Percentiles rank a stretch among this genome's conserved stretches.
These are phyloP conservation scores for Tylopilus sp. DNA, from an alignment of 768 basidiomycete species.

Conservation along the genomic window DNA sequence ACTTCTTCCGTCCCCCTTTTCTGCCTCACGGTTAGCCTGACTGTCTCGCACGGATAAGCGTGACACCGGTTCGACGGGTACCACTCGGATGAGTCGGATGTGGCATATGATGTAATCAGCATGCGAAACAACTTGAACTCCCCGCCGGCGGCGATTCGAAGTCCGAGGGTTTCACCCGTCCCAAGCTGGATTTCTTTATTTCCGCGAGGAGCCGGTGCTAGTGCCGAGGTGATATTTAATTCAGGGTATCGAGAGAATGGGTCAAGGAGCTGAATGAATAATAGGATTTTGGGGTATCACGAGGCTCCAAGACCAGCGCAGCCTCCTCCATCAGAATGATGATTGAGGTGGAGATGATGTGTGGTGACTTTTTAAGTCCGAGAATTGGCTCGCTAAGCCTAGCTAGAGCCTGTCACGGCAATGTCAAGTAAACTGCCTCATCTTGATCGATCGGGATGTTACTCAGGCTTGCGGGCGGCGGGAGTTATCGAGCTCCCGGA, in stretches of 20 bases:
- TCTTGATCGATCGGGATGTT: neutral
- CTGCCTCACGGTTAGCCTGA: neutral
- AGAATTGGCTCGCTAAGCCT: neutral
- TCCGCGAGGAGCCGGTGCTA: neutral
- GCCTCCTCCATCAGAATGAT: neutral
- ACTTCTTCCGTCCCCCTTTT: constrained; percentile 8
- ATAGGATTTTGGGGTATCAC: neutral
- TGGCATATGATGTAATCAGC: neutral
- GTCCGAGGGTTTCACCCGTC: constrained; percentile 1
- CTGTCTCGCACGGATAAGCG: neutral
- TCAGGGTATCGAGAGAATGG: neutral
- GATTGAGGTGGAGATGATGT: neutral
- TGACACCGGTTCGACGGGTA: no score
- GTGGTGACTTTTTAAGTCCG: no score
- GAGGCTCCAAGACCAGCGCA: neutral
- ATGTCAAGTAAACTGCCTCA: neutral
- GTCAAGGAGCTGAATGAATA: neutral
- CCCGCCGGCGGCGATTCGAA: neutral
- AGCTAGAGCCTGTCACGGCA: neutral
- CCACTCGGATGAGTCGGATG: no score
- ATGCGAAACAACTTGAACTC: neutral
- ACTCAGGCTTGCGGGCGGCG: neutral
- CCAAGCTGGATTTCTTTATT: neutral
- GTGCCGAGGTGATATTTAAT: neutral
- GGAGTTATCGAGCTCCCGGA: neutral